phyloP scores from a whole-genome alignment of 441 rosid species.

The Euphorbia schlechtendalii region DNA sequence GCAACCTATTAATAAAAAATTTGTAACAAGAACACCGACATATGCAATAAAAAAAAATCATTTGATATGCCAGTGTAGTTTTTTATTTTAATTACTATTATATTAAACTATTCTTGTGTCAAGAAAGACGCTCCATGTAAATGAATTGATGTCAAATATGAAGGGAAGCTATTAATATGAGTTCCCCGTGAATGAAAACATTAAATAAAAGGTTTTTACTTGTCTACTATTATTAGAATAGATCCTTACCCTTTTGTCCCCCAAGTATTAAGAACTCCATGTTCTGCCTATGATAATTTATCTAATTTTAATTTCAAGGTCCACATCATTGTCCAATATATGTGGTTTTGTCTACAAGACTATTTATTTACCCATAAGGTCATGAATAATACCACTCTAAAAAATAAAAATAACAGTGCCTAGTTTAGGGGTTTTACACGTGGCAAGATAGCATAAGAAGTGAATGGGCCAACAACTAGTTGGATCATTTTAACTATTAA shows the following conservation, averaged over 20 bases:
- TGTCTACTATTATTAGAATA: slow-evolving; percentile 14
- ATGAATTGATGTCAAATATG: too few species aligned
- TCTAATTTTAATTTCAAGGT: slow-evolving; percentile 3
- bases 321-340: slow-evolving; percentile 23
- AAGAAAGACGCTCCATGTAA: too few species aligned
- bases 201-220: not conserved
- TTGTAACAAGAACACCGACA: too few species aligned
- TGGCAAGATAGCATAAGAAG: slow-evolving; percentile 9
- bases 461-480: not conserved
- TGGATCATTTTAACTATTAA: not conserved
- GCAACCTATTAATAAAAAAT: too few species aligned
- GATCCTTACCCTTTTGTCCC: slow-evolving; percentile 25
- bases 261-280: slow-evolving; percentile 29
- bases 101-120: too few species aligned
- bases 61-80: too few species aligned
- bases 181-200: not conserved
- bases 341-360: slow-evolving; percentile 10
- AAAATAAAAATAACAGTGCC: not conserved
- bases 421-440: slow-evolving; percentile 25
- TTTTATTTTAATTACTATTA: too few species aligned
- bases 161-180: too few species aligned
- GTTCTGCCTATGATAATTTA: slow-evolving; percentile 21
- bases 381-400: too few species aligned
- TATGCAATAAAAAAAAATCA: too few species aligned
- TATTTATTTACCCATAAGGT: not conserved